Conservation (phyloP, 805 yeast species). For the Lachancea sp. region DNA sequence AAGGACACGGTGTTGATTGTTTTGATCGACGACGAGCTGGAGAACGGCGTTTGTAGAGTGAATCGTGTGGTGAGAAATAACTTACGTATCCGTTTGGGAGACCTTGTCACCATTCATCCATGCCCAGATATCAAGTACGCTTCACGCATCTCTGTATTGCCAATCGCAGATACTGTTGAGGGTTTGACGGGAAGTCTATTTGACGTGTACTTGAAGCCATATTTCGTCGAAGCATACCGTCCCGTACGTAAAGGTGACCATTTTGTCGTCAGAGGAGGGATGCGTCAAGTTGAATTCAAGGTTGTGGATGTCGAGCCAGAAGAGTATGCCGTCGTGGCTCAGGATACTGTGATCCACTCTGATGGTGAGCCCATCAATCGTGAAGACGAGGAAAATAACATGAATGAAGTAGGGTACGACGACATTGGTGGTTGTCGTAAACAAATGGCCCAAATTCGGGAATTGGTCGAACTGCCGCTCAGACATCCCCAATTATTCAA, state of each 20-base stretch:
- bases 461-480: slow-evolving; percentile 93
- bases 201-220: slow-evolving; percentile 94
- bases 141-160: slow-evolving; percentile 86
- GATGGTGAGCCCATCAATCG: slow-evolving; percentile 99
- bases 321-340: slow-evolving; percentile 96
- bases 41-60: slow-evolving; percentile 88
- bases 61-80: slow-evolving; percentile 96
- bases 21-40: slow-evolving; percentile 92
- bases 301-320: slow-evolving; percentile 98
- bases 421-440: slow-evolving; percentile 99
- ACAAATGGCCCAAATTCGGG: slow-evolving; percentile 99
- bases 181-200: slow-evolving; percentile 95
- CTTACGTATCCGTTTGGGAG: slow-evolving; percentile 89
- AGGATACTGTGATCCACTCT: slow-evolving; percentile 95
- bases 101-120: slow-evolving; percentile 82
- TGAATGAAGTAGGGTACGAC: slow-evolving; percentile 96
- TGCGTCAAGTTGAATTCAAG: slow-evolving; percentile 98
- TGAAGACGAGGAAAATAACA: slow-evolving; percentile 94
- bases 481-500: slow-evolving; percentile 98
- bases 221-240: slow-evolving; percentile 97
- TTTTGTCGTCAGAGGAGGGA: slow-evolving; percentile 95
- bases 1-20: slow-evolving; percentile 96
- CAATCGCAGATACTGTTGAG: slow-evolving; percentile 96
- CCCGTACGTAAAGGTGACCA: slow-evolving; percentile 97
- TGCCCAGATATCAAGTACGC: slow-evolving; percentile 99